Conservation (phyloP, 140 eudicot species). For the Oenanthe javanica region DNA sequence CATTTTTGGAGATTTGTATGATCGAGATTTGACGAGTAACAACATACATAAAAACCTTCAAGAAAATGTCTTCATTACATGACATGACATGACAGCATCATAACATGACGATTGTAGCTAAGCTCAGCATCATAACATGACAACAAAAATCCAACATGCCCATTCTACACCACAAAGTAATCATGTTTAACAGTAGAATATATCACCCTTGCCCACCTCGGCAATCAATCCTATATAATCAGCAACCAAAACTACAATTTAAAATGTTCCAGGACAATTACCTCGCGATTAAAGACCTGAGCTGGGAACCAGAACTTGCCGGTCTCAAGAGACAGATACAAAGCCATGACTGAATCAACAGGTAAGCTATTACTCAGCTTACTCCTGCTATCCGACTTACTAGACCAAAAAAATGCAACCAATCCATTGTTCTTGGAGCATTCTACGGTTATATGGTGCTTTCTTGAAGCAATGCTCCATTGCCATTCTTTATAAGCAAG, state of each 20-base stretch:
- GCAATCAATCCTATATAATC: not conserved
- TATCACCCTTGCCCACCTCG: not conserved
- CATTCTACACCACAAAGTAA: slow-evolving; percentile 66
- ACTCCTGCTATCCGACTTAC: slow-evolving; percentile 24
- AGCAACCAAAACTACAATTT: not conserved
- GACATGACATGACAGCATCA: no score
- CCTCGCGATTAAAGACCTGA: slow-evolving; percentile 96
- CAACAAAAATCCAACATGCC: slow-evolving; percentile 85
- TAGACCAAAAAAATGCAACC: slow-evolving; percentile 27
- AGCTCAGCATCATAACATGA: slow-evolving; percentile 95
- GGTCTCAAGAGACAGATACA: slow-evolving; percentile 62
- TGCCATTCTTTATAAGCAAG: slow-evolving; percentile 60
- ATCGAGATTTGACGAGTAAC: not conserved
- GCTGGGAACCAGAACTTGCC: slow-evolving; percentile 89
- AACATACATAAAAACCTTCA: not conserved
- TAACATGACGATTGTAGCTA: slow-evolving; percentile 44
- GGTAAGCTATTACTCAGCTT: slow-evolving; percentile 23
- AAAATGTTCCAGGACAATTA: slow-evolving; percentile 28
- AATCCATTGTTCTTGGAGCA: slow-evolving; percentile 24
- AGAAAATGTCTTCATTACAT: slow-evolving; percentile 18
- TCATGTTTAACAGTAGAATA: slow-evolving; percentile 5
- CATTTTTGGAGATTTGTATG: not conserved
- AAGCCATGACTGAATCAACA: slow-evolving; percentile 62
- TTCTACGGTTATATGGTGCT: slow-evolving; percentile 19
- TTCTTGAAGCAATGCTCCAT: slow-evolving; percentile 29